Base-by-base conservation (phyloP, 1,284 basidiomycete genomes). In the Chalciporus sp. region DNA sequence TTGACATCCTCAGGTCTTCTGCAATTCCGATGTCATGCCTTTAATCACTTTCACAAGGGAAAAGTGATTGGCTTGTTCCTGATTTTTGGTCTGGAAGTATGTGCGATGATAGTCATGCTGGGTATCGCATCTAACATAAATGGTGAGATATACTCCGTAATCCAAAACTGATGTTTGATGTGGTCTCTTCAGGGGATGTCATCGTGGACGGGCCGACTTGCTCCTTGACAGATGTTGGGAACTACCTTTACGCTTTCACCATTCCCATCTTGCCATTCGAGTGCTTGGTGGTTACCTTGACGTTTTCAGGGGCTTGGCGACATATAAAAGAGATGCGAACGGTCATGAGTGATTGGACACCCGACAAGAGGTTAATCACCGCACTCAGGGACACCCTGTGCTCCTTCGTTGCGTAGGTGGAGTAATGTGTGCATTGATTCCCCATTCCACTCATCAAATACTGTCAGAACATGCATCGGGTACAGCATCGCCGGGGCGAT, bases 201-300 rank as follows among this genome's bases (percentile, higher is more conserved):
- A 7, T 28, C 3, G 17, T 41, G 26, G 33, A 17, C 11, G 31
- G 37, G 16, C 28, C 47, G 16, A 41, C 42, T 23, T 50, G 49
- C 37, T 28, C 26, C 37, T 10, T 43, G 7, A 17, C 26, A 42
- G 35, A 37, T 10, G 19, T 31, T 26, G 14, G 17, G n/a, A 46
- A 39, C n/a, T 52, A 52, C 27, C 40, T 52, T 27, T 52, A 46
- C 35, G 20, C 27, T 39, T 52, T 52, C 50, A 52, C 50, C 17
- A 27, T 52, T 9, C 50, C 50, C 16, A 27, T 52, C 14, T 28
- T 52, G 20, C 12, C 31, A 27, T 40, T 52, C 16, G 35, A 52
- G n/a, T 35, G 42, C 42, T 31, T 52, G 17, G 10, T 45, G 20
- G 17, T 47, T n/a, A 23, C 33, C 7, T 17, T 52, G 26, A 23